Conservation (phyloP, 345 rosid species). For the Excoecaria agallocha region DNA sequence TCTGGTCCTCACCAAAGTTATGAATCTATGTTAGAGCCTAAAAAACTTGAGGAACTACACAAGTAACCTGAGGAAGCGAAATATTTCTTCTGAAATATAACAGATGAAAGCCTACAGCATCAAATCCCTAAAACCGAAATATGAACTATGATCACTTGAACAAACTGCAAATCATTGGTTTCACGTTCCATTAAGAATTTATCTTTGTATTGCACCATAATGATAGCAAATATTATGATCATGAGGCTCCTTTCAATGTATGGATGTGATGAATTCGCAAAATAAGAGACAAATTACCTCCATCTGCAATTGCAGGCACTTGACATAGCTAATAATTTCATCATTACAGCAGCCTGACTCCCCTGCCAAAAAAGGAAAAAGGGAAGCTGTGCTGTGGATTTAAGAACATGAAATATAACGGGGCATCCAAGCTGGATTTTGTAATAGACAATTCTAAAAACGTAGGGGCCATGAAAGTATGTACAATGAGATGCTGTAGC, state of each 20-base stretch:
- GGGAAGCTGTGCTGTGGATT: neutral
- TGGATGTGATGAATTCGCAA: neutral
- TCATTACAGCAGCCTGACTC: constrained; percentile 32
- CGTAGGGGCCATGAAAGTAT: neutral
- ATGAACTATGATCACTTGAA: neutral
- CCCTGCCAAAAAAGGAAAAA: constrained; percentile 29
- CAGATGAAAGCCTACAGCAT: neutral
- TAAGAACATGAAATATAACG: neutral
- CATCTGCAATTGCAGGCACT: constrained; percentile 58
- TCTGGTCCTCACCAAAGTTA: no score
- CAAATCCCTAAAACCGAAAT: neutral
- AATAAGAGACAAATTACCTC: constrained; percentile 33
- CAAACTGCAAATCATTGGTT: no score
- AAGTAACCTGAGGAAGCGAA: neutral
- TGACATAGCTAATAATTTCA: constrained; percentile 43
- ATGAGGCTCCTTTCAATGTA: neutral
- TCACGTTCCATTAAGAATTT: no score
- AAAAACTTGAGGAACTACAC: no score
- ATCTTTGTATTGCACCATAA: no score
- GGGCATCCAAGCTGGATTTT: neutral
- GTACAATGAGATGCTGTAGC: neutral
- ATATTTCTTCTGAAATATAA: neutral
- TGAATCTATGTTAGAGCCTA: no score
- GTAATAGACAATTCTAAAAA: neutral
- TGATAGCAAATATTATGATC: no score